phyloP scores from a whole-genome alignment of 1,284 basidiomycete genomes.

The Serendipita sp. region DNA sequence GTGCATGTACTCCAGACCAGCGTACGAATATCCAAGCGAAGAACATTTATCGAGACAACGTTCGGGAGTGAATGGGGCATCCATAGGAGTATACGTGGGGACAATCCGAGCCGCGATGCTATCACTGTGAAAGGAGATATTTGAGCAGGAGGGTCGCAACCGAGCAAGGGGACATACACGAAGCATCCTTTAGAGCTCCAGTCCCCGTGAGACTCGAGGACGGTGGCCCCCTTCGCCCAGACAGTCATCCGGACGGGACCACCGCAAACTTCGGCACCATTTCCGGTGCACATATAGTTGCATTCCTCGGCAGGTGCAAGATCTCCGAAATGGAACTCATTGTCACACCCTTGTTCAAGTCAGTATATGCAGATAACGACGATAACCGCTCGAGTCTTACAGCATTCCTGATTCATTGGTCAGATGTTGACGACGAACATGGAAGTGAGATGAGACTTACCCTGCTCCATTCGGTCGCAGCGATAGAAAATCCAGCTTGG shows the following conservation, averaged over 20 bases:
- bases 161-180: background rate
- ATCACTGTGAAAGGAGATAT: background rate
- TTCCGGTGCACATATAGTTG: background rate
- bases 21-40: background rate
- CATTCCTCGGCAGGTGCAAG: background rate
- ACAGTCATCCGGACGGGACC: background rate
- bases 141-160: background rate
- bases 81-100: background rate
- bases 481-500: background rate
- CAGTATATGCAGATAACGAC: too few relatives aligned
- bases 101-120: background rate
- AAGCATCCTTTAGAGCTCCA: conserved; percentile 4
- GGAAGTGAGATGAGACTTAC: background rate
- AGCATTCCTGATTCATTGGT: too few relatives aligned
- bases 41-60: background rate
- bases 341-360: background rate
- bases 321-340: background rate
- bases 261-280: background rate
- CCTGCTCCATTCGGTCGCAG: conserved; percentile 1
- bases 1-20: background rate
- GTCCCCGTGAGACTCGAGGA: background rate
- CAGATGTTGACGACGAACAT: too few relatives aligned
- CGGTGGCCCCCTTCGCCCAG: background rate
- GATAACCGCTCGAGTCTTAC: too few relatives aligned
- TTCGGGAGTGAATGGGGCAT: background rate